Evolutionary conservation across 2,329 filamentous ascomycete genomes (phyloP).

Genomic region (Fusarium dlaminii): DNA sequence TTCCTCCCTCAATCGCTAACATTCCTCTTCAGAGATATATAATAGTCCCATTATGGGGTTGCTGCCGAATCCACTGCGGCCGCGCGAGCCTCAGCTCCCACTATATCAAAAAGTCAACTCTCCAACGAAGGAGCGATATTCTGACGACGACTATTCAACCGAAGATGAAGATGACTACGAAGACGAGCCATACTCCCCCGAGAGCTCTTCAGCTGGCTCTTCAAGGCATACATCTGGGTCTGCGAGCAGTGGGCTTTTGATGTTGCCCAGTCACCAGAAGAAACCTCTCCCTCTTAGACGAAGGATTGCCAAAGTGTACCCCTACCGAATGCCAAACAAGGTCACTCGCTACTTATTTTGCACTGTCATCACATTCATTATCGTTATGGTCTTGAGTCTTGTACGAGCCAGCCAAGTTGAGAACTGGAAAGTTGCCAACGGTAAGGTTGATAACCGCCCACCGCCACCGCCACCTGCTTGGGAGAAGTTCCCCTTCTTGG

Average conservation of each 20-base stretch:
- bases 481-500: slow-evolving; percentile 87
- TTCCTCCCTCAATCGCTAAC: slow-evolving; percentile 17
- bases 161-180: slow-evolving; percentile 58
- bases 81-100: slow-evolving; percentile 60
- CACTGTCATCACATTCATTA: slow-evolving; percentile 71
- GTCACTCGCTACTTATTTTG: slow-evolving; percentile 83
- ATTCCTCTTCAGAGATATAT: slow-evolving; percentile 6
- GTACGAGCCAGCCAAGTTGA: slow-evolving; percentile 78
- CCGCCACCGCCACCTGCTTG: slow-evolving; percentile 75
- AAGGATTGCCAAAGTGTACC: slow-evolving; percentile 44
- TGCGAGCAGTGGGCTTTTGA: slow-evolving; percentile 54
- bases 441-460: slow-evolving; percentile 54
- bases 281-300: slow-evolving; percentile 31
- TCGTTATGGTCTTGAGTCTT: slow-evolving; percentile 81
- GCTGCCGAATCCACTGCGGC: slow-evolving; percentile 58
- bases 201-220: slow-evolving; percentile 56
- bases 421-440: slow-evolving; percentile 69
- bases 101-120: slow-evolving; percentile 58
- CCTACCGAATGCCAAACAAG: slow-evolving; percentile 74
- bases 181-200: slow-evolving; percentile 54
- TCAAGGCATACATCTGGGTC: slow-evolving; percentile 65
- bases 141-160: slow-evolving; percentile 60
- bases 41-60: slow-evolving; percentile 57
- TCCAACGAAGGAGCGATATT: slow-evolving; percentile 60
- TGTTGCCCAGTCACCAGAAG: slow-evolving; percentile 53